Percentiles rank a stretch among this genome's conserved stretches.
Evolutionary conservation across 257 asterid genomes (phyloP).

Genomic region (Penstemon barbatus): DNA sequence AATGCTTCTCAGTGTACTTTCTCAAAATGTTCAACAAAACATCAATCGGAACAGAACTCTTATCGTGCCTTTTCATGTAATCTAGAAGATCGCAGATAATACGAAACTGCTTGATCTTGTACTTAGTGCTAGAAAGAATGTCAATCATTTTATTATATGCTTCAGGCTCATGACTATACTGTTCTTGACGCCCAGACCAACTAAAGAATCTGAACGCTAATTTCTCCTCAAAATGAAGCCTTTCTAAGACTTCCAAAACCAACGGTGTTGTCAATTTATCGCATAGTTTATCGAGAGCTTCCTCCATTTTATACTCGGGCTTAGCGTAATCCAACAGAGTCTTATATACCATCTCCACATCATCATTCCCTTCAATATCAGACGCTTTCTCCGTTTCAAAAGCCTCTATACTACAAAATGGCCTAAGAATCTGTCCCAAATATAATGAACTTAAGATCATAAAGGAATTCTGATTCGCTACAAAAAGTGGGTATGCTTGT

Average conservation of each 20-base stretch:
- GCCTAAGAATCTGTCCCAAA: constrained; percentile 28
- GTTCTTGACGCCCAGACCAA: constrained; percentile 74
- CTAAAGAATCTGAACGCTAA: constrained; percentile 82
- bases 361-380: constrained; percentile 27
- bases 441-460: constrained; percentile 3
- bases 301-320: constrained; percentile 80
- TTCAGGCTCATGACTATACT: constrained; percentile 71
- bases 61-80: constrained; percentile 71
- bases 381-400: constrained; percentile 31
- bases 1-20: constrained; percentile 71
- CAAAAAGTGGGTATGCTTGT: background rate
- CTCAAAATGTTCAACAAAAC: constrained; percentile 63
- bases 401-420: constrained; percentile 42
- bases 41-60: constrained; percentile 64
- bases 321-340: constrained; percentile 59
- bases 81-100: constrained; percentile 84
- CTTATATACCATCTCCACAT: constrained; percentile 51
- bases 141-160: constrained; percentile 79
- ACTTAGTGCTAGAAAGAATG: constrained; percentile 77
- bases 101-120: constrained; percentile 85
- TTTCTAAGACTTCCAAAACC: constrained; percentile 64
- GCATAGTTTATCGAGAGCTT: constrained; percentile 59
- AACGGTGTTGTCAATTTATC: constrained; percentile 62
- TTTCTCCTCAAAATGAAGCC: constrained; percentile 76
- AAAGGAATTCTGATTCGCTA: background rate